phyloP scores from a whole-genome alignment of 2,329 filamentous ascomycete genomes.

The Sporothrix dimorphospora region DNA sequence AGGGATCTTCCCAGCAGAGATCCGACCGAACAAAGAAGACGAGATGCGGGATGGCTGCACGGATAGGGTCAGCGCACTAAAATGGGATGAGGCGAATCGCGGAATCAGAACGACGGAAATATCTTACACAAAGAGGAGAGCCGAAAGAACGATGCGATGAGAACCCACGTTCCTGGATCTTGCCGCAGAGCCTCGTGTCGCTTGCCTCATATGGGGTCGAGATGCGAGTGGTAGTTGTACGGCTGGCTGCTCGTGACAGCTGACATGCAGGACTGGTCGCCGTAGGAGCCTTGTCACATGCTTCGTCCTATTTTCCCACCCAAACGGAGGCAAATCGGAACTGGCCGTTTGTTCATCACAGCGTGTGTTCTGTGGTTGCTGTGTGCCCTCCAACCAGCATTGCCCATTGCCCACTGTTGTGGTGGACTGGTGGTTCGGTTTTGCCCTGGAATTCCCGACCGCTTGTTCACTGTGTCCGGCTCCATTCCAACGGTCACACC shows the following conservation, averaged over 20 bases:
- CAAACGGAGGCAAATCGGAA: conserved; percentile 5
- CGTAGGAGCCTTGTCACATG: background rate
- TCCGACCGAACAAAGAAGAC: background rate
- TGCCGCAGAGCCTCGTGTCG: background rate
- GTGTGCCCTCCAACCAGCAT: background rate
- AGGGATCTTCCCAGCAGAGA: background rate
- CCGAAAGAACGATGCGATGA: background rate
- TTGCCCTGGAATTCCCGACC: conserved; percentile 16
- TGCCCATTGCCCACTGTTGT: no score
- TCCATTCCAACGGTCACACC: no score
- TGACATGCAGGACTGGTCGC: background rate
- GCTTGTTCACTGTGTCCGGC: no score
- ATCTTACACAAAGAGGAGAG: background rate
- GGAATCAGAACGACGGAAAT: background rate
- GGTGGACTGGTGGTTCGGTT: conserved; percentile 13
- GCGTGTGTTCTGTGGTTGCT: background rate
- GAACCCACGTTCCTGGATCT: background rate
- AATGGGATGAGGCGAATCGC: background rate
- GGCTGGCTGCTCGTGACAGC: background rate
- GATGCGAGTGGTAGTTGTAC: background rate
- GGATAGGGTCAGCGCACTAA: no score
- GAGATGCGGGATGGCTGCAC: background rate
- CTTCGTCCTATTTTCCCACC: background rate
- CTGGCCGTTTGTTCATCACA: background rate
- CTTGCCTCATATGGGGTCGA: background rate